A percentile compares a stretch with the other conserved stretches of the same genome.
phyloP scores from a whole-genome alignment of 2,329 filamentous ascomycete genomes.

The Emmonsiellopsis sp. region DNA sequence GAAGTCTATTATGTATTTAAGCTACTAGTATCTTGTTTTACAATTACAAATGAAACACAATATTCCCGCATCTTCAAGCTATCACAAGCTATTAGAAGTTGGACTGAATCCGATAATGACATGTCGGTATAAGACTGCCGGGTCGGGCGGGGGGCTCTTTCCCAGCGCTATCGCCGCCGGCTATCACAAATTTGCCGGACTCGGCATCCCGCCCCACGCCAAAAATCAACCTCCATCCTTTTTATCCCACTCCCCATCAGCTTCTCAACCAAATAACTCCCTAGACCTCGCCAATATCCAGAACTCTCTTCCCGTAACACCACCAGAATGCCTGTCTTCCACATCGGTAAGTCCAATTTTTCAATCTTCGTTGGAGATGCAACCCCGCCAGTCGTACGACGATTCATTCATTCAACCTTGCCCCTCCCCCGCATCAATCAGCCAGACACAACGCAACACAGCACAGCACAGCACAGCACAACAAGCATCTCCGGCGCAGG shows the following conservation, averaged over 20 bases:
- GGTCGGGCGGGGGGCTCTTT: no score
- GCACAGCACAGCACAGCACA: no score
- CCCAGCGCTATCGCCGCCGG: background rate
- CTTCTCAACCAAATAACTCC: background rate
- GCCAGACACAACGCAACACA: no score
- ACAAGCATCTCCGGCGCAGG: no score
- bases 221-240: background rate
- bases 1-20: no score
- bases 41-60: background rate
- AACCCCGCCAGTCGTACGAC: no score
- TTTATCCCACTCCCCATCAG: background rate
- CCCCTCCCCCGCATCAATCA: no score
- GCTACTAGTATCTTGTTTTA: no score
- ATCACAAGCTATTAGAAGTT: background rate
- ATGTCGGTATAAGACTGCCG: background rate
- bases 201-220: background rate
- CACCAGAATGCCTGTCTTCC: conserved; percentile 30
- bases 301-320: background rate
- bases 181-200: background rate
- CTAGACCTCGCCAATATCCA: background rate
- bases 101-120: background rate
- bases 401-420: no score
- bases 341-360: conserved; percentile 24
- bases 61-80: background rate
- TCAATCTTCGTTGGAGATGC: background rate